Evolutionary conservation across 202 grass and related monocot genomes (phyloP).

Genomic region (Dendrocalamus latiflorus): DNA sequence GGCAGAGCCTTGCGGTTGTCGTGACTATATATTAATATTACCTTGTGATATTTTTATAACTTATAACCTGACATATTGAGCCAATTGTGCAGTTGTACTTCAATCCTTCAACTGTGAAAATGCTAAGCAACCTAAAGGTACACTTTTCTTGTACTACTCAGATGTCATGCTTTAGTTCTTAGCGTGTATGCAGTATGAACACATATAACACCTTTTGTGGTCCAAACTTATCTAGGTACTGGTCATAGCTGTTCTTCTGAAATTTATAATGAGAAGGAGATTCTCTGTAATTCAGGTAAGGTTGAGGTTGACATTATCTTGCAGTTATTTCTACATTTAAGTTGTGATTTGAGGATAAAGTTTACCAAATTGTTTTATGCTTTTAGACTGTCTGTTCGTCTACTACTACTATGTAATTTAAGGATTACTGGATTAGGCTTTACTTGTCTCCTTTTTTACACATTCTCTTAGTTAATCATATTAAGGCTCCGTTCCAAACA

Average conservation of each 20-base stretch:
- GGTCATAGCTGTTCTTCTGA: slow-evolving; percentile 92
- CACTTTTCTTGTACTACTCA: slow-evolving; percentile 13
- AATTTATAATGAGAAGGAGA: slow-evolving; percentile 79
- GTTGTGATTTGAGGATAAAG: slow-evolving; percentile 3
- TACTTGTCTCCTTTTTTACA: not conserved
- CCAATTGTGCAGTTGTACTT: slow-evolving; percentile 78
- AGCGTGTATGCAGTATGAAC: not conserved
- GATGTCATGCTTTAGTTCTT: slow-evolving; percentile 1
- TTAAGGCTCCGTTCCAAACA: not conserved
- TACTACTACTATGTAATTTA: not conserved
- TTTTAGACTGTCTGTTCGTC: not conserved
- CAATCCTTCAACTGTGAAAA: slow-evolving; percentile 92
- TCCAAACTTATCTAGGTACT: slow-evolving; percentile 58
- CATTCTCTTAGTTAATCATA: not conserved
- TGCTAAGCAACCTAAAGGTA: slow-evolving; percentile 96
- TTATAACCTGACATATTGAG: slow-evolving; percentile 22
- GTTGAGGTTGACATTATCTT: slow-evolving; percentile 7
- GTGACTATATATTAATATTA: slow-evolving; percentile 22
- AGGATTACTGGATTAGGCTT: not conserved
- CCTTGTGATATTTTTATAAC: slow-evolving; percentile 10
- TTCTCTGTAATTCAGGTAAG: slow-evolving; percentile 92
- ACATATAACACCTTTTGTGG: slow-evolving; percentile 17
- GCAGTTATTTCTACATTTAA: not conserved
- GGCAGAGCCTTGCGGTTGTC: not conserved
- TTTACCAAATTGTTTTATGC: not conserved